Percentiles rank a stretch among this genome's conserved stretches.
These are phyloP conservation scores for Neurospora tetrasperma DNA, from an alignment of 495 filamentous ascomycete genomes.

Conservation along the genomic window DNA sequence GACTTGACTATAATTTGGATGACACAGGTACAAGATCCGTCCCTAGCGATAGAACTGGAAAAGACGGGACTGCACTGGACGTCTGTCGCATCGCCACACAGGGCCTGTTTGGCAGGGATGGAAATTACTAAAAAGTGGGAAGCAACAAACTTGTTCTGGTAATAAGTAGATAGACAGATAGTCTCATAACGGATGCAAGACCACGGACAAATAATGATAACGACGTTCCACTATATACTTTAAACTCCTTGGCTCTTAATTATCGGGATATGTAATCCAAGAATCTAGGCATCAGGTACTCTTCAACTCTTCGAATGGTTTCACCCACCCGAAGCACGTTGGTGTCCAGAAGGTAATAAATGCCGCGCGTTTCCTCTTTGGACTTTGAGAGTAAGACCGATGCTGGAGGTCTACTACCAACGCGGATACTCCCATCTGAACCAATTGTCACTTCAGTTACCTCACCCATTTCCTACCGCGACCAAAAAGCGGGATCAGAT, in stretches of 20 bases:
- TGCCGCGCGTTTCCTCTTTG: no score
- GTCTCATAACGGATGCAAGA: no score
- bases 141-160: conserved; percentile 15
- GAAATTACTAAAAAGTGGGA: not conserved
- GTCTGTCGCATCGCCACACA: not conserved
- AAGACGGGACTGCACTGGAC: not conserved
- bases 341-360: not conserved
- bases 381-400: not conserved
- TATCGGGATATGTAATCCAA: not conserved
- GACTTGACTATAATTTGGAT: not conserved
- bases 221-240: not conserved
- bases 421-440: not conserved
- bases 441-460: not conserved
- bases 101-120: not conserved
- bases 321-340: not conserved
- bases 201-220: not conserved
- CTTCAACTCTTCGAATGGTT: not conserved
- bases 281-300: not conserved
- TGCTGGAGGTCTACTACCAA: not conserved
- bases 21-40: not conserved
- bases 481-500: not conserved
- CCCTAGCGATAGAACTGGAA: not conserved
- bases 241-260: not conserved
- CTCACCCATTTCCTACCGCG: not conserved
- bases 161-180: conserved; percentile 4